Percentiles rank a stretch among this genome's conserved stretches.
These are phyloP conservation scores for Candida takata DNA, from an alignment of 805 yeast species.

Conservation along the genomic window DNA sequence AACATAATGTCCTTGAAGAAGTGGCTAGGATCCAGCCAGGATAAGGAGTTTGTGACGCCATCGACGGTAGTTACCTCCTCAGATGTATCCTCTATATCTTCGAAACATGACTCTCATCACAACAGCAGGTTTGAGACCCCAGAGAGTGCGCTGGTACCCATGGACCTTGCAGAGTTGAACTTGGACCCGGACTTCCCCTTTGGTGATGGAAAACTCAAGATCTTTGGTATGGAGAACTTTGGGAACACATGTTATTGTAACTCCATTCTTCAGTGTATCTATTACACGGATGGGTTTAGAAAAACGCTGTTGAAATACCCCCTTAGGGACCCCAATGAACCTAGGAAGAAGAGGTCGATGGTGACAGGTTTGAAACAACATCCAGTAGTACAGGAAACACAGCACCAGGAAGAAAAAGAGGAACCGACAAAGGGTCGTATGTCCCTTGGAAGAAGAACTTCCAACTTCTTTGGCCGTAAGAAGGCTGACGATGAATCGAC, in stretches of 20 bases:
- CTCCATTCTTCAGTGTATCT: constrained; percentile 84
- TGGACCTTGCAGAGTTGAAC: too few relatives aligned
- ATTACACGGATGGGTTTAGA: constrained; percentile 66
- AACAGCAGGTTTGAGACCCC: too few relatives aligned
- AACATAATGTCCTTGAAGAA: constrained; percentile 16
- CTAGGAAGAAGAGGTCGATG: constrained; percentile 31
- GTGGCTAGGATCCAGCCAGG: constrained; percentile 13
- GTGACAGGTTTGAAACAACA: constrained; percentile 37
- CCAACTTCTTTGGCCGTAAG: constrained; percentile 24
- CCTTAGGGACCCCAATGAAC: constrained; percentile 21
- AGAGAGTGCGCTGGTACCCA: too few relatives aligned
- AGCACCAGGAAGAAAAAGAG: constrained; percentile 9
- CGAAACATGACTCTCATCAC: too few relatives aligned
- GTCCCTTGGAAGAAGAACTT: constrained; percentile 21
- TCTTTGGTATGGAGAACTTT: constrained; percentile 77
- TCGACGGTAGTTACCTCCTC: neutral
- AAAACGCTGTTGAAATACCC: constrained; percentile 45
- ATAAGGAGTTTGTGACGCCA: constrained; percentile 3
- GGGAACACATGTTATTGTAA: constrained; percentile 95
- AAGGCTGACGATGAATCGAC: constrained; percentile 11
- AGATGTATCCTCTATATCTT: constrained; percentile 1
- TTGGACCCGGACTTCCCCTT: constrained; percentile 31
- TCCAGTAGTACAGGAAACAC: constrained; percentile 17
- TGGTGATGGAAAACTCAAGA: constrained; percentile 64
- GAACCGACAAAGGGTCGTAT: constrained; percentile 8